Evolutionary conservation across 352 stramenopile species (phyloP), one percentile per base, ranked within the genome.

Genomic region (Pythium scleroteichum): DNA sequence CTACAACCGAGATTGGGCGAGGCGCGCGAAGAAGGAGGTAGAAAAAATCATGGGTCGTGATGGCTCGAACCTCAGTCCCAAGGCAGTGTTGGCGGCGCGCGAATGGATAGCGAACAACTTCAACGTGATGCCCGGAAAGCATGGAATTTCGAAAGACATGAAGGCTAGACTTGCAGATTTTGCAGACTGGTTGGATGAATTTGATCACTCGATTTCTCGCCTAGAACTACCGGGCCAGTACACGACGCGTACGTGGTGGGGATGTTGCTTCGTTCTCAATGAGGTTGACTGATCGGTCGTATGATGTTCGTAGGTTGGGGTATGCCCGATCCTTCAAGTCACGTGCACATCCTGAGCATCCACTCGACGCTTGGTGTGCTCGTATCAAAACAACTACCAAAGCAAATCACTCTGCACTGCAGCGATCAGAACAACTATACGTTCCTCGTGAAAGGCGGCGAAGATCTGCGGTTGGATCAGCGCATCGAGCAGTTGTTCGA

Each of bases 401-500:
- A 95, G 52, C 79, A 86, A 44, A 68, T 96, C 40, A 84, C 75
- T 8, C 62, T 95, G n/a, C 82, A 88, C 50, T 87, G 85, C 51
- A 94, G 79, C 54, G 82, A 95, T 62, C 84, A 92, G 47, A 78
- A 75, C 33, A 78, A 91, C 47, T 89, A 95, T 62, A 90, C 83
- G 4, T 96, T 94, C 42, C 72, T 95, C 8, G 85, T 97, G 2
- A 97, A 97, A 62, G 90, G 89, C 23, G 92, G 90, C 2, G 92
- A 98, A 71, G 92, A 98, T 49, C 64, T 97, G 53, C 85, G 92
- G 6, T 76, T 97, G 52, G 92, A 98, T 65, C 82, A 97, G 59
- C 85, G 92, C 49, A 96, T 98, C 50, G 86, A 97, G 59, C 88
- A 97, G 58, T 68, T 98, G 4, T 98, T 97, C 71, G 82, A 82